Base-by-base conservation (phyloP, 176 grass and related monocot species). In the Stipa capillata region DNA sequence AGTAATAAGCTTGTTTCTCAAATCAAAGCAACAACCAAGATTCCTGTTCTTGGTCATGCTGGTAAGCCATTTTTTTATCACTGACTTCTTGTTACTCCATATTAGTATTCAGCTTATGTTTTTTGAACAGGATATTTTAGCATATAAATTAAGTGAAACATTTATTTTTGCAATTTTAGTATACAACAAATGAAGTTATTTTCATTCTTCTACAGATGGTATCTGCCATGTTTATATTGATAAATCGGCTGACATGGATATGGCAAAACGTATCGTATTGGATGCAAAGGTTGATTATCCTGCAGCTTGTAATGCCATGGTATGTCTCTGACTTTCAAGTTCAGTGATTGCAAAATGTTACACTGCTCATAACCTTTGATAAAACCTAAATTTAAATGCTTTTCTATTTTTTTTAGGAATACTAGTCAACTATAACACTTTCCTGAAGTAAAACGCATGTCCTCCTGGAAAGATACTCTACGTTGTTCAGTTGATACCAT, bases 161-260 rank as follows among this genome's bases (percentile, higher is more conserved):
- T 57, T 32, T 29, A 65, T 29, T 13, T 51, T 63, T 68, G 21
- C 50, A 61, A 41, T 81, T 74, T 49, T 11, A 20, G 14, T 65
- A 39, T 44, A 28, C 16, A 48, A 24, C 21, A 29, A 80, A 24
- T 39, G 6, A 75, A 63, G 23, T 50, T 32, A 74, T 57, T 31
- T 48, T 15, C 66, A 61, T 45, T 91, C 44, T 52, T 65, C 15
- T 83, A 49, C 83, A 99, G 97, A 99, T 89, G 92, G 97, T 56
- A 93, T 99, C 71, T 99, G 97, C 79, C 97, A 99, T 96, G 88
- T 99, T 62, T 99, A 99, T 73, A 88, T 99, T 60, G 97, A 99
- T 73, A 99, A 95, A 89, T 99, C 90, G 29, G 92, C 92, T 69
- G 90, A 99, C 71, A 89, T 99, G 86, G 83, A 90, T 58, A 99